These are phyloP conservation scores for Pichia sp. DNA, from an alignment of 1,139 yeast genomes.

Conservation along the genomic window DNA sequence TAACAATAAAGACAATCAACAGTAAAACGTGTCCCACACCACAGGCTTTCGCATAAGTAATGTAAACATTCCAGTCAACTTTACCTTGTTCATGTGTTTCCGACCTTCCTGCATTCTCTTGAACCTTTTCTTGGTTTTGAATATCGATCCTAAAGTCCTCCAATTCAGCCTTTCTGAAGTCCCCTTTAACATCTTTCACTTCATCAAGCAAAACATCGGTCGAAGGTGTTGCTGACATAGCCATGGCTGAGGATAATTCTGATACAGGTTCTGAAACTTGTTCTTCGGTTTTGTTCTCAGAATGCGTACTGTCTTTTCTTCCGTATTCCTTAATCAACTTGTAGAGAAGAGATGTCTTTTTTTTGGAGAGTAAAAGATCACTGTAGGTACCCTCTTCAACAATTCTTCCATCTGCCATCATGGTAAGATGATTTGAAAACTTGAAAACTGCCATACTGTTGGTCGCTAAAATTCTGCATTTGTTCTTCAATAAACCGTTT, in stretches of 20 bases:
- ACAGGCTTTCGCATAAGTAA: constrained; percentile 83
- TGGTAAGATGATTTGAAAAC: constrained; percentile 67
- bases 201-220: constrained; percentile 31
- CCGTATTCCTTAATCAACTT: constrained; percentile 75
- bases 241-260: constrained; percentile 23
- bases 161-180: constrained; percentile 27
- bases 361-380: constrained; percentile 43
- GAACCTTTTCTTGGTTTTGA: constrained; percentile 42
- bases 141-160: constrained; percentile 29
- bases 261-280: constrained; percentile 1
- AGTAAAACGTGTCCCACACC: constrained; percentile 66
- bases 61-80: constrained; percentile 85
- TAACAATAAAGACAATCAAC: constrained; percentile 43
- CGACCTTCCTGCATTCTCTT: constrained; percentile 38
- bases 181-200: constrained; percentile 27
- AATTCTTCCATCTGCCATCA: constrained; percentile 73
- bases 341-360: constrained; percentile 48
- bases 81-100: constrained; percentile 93
- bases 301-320: constrained; percentile 34
- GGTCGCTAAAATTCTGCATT: constrained; percentile 81
- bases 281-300: constrained; percentile 21
- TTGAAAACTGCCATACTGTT: constrained; percentile 82
- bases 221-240: constrained; percentile 22
- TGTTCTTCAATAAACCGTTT: constrained; percentile 68
- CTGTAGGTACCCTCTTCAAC: constrained; percentile 73